phyloP scores from a whole-genome alignment of 305 asterid species.

The Fraxinus velutina region DNA sequence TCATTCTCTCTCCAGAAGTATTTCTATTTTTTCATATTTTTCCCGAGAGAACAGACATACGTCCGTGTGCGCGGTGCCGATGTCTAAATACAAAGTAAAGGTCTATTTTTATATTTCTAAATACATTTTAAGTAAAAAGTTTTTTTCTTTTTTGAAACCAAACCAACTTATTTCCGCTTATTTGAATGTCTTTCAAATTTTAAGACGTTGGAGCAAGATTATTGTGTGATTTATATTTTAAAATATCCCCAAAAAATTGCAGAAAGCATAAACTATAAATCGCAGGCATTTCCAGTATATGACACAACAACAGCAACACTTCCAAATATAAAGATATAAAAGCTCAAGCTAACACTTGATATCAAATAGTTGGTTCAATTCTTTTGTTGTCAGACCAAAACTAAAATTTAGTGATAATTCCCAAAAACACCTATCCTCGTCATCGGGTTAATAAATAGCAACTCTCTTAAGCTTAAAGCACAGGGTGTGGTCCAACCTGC shows the following conservation, averaged over 20 bases:
- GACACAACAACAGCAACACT: background rate
- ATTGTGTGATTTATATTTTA: background rate
- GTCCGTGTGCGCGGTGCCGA: too few species aligned
- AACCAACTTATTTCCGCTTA: too few species aligned
- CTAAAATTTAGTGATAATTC: background rate
- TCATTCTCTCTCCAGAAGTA: too few species aligned
- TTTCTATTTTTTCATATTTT: background rate
- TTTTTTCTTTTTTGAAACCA: too few species aligned
- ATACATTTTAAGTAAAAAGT: too few species aligned
- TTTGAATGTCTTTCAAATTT: too few species aligned
- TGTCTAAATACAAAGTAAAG: too few species aligned
- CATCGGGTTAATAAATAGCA: background rate
- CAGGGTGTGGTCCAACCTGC: background rate
- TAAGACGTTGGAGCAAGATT: background rate
- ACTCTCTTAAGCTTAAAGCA: background rate
- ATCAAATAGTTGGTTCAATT: background rate
- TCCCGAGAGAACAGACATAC: too few species aligned
- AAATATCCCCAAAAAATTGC: background rate
- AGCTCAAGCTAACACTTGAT: background rate
- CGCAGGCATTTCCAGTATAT: background rate
- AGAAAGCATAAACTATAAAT: background rate
- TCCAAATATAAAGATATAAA: background rate
- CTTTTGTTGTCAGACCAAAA: background rate
- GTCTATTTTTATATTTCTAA: too few species aligned
- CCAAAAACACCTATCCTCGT: background rate